phyloP scores from a whole-genome alignment of 2,329 filamentous ascomycete species.

The Bipolaris bicolor region DNA sequence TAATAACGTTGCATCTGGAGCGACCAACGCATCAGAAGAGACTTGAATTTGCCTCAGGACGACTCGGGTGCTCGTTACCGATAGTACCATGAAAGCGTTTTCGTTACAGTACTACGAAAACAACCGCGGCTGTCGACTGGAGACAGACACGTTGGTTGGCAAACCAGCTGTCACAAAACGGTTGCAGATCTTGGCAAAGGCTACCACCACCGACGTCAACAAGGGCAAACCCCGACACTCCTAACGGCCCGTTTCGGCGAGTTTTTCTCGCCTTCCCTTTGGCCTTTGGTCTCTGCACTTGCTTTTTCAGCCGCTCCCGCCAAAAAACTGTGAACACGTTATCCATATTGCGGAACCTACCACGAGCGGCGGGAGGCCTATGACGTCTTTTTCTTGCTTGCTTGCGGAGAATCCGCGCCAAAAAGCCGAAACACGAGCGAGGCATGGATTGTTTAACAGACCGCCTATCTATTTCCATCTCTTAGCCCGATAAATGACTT shows the following conservation, averaged over 20 bases:
- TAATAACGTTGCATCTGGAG: too few relatives aligned
- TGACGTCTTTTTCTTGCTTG: conserved; percentile 3
- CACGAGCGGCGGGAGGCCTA: not conserved
- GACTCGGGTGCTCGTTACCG: too few relatives aligned
- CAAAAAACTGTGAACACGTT: not conserved
- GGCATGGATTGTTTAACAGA: not conserved
- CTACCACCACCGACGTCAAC: not conserved
- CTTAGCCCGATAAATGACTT: too few relatives aligned
- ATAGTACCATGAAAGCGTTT: too few relatives aligned
- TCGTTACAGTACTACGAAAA: too few relatives aligned
- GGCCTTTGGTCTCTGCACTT: too few relatives aligned
- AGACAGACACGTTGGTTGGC: not conserved
- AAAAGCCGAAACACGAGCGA: conserved; percentile 13
- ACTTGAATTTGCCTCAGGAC: too few relatives aligned
- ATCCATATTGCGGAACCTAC: not conserved
- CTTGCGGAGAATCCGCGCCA: not conserved
- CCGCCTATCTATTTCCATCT: conserved; percentile 6
- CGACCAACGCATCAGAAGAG: too few relatives aligned
- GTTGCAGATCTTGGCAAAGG: conserved; percentile 3
- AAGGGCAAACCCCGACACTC: not conserved
- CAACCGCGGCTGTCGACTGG: too few relatives aligned
- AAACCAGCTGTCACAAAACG: not conserved
- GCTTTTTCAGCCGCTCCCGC: conserved; percentile 7
- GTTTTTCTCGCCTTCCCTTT: not conserved
- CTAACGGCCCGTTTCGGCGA: conserved; percentile 14